Conservation (phyloP, 2,329 filamentous ascomycete species). For the Apiospora aurea region DNA sequence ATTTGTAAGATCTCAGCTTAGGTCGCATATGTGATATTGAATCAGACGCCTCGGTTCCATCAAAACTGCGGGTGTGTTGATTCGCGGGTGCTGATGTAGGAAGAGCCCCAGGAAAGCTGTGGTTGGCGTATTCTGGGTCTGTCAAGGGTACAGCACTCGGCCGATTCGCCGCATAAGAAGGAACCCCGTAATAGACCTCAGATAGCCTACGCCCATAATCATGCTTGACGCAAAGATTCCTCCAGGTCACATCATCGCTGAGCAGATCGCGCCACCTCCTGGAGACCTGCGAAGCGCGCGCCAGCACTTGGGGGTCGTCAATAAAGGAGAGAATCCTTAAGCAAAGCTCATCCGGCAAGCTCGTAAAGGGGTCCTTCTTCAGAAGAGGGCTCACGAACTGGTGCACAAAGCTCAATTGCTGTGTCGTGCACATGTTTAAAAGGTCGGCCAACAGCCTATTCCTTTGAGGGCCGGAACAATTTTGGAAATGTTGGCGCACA, state of each 20-base stretch:
- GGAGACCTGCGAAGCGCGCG: constrained; percentile 94
- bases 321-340: constrained; percentile 93
- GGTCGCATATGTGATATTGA: constrained; percentile 48
- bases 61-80: constrained; percentile 24
- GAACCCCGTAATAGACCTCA: constrained; percentile 51
- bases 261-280: constrained; percentile 91
- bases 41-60: neutral
- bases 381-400: constrained; percentile 93
- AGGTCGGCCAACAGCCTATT: constrained; percentile 86
- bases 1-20: constrained; percentile 86
- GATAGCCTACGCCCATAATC: constrained; percentile 75
- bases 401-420: constrained; percentile 93
- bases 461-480: constrained; percentile 76
- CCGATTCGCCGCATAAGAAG: constrained; percentile 42
- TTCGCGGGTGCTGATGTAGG: constrained; percentile 37
- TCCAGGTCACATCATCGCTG: constrained; percentile 98
- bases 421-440: constrained; percentile 92
- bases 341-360: constrained; percentile 91
- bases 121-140: constrained; percentile 44
- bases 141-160: constrained; percentile 42
- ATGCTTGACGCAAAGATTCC: constrained; percentile 94
- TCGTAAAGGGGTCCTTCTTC: constrained; percentile 95
- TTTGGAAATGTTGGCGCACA: constrained; percentile 80
- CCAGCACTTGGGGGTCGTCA: constrained; percentile 93
- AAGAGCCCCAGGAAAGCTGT: constrained; percentile 54